Percentiles rank a stretch among this genome's conserved stretches.
Evolutionary conservation across 2,329 filamentous ascomycete genomes (phyloP).

Genomic region (Aureobasidium sp.): DNA sequence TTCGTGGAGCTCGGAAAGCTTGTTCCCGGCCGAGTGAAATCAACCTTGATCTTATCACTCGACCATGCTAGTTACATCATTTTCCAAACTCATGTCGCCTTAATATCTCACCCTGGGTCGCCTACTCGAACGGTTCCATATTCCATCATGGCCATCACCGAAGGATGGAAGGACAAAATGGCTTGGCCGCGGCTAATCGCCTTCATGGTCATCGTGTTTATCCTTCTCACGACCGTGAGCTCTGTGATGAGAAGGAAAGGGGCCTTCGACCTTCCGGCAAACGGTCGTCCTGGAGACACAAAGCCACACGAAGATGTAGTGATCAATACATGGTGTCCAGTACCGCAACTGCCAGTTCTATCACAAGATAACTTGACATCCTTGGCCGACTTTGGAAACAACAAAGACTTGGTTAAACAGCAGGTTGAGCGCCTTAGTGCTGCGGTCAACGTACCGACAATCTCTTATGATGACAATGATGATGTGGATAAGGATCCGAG

Average conservation of each 20-base stretch:
- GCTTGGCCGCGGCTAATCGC: constrained; percentile 6
- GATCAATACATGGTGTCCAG: constrained; percentile 5
- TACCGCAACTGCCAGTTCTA: not conserved
- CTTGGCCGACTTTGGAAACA: not conserved
- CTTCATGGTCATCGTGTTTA: constrained; percentile 8
- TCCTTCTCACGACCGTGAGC: not conserved
- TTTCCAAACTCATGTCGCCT: not conserved
- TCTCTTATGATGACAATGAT: constrained; percentile 49
- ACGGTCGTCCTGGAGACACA: not conserved
- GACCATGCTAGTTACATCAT: not conserved
- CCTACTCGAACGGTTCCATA: no score
- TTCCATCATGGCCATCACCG: not conserved
- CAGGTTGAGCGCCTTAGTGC: constrained; percentile 32
- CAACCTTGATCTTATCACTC: not conserved
- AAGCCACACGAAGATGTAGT: not conserved
- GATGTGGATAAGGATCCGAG: constrained; percentile 46
- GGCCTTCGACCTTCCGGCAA: not conserved
- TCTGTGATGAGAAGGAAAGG: not conserved
- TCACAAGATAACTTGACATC: not conserved
- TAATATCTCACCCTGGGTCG: no score
- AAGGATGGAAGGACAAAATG: constrained; percentile 10
- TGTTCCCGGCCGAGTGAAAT: not conserved
- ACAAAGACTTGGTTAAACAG: constrained; percentile 3
- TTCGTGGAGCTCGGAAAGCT: not conserved
- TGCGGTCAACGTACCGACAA: constrained; percentile 46